These are phyloP conservation scores for Acanthamoeba polyphaga DNA, from an alignment of 208 protist species.

Conservation along the genomic window DNA sequence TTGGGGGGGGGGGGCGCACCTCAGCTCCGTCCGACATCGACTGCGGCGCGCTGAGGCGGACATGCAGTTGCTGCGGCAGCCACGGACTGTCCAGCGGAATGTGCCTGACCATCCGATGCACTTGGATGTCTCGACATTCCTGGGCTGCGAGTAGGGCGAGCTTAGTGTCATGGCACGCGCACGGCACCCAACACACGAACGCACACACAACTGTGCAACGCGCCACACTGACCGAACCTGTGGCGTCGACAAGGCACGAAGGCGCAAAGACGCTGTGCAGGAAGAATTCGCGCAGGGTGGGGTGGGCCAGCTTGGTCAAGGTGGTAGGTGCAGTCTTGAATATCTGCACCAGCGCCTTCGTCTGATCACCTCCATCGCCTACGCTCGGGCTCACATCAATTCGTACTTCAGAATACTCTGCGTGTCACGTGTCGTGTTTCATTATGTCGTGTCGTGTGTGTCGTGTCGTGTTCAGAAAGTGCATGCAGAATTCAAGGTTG, in stretches of 20 bases:
- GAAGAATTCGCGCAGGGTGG: slow-evolving; percentile 5
- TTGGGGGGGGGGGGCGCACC: neutral
- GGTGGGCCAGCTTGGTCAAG: too few species aligned
- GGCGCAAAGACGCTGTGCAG: neutral
- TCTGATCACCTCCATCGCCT: neutral
- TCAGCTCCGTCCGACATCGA: neutral
- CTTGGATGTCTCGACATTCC: neutral
- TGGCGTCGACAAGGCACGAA: neutral
- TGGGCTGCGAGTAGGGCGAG: neutral
- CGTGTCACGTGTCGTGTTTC: neutral
- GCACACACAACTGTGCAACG: too few species aligned
- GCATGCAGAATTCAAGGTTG: neutral
- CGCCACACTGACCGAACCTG: neutral
- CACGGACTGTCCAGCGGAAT: neutral
- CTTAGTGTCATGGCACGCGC: too few species aligned
- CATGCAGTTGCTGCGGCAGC: neutral
- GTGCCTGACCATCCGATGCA: neutral
- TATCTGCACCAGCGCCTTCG: neutral
- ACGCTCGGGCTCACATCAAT: neutral
- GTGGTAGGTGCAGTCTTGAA: neutral
- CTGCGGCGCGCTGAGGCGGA: neutral
- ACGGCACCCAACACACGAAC: neutral
- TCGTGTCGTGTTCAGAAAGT: neutral
- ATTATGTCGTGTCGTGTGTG: neutral
- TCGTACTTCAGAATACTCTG: neutral